Evolutionary conservation across 139 green algal genomes (phyloP), one percentile per base, ranked within the genome.

Genomic region (Coccomyxa sp.): DNA sequence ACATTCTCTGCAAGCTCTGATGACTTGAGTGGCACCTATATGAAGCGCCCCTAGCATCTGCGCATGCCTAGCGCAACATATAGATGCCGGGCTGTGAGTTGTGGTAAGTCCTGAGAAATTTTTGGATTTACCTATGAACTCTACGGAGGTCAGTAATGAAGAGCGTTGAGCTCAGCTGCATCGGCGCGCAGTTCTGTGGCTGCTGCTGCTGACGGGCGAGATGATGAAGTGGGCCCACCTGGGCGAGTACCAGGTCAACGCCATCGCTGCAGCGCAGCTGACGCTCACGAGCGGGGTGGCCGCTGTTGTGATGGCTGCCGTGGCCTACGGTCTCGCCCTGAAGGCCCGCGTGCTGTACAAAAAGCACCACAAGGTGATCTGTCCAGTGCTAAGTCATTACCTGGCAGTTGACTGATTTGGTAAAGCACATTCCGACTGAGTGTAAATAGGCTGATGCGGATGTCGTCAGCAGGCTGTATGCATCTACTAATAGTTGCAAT

Each of bases 201-300:
- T 89, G 35, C 22, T 89, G 41, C 79, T 89, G 50, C 74, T 89
- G 36, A 83, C 85, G 36, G 79, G 78, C 0, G 79, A 70, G 0
- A 55, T 75, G 6, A 55, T 44, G 75, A 89, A 86, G 55, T 89
- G 82, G 85, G 85, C 79, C 0, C 33, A 81, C 14, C 75, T 89
- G 33, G 71, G 29, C 10, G 16, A 1, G 0, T n/a, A 1, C 1
- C 38, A 64, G 6, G 18, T n/a, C 18, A 35, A 38, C 2, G 3
- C 24, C 1, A 37, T 77, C 34, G 39, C 38, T 35, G 29, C 39
- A 3, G 40, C 9, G 2, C 73, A 77, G 39, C 39, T 77, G 18
- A 8, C 41, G 18, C 73, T 77, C 7, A 69, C 38, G 14, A 77
- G 39, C 29, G 31, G 73, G 12, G 31, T 77, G 39, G 73, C 38